phyloP scores from a whole-genome alignment of 768 basidiomycete genomes.

The Agaricus blazei region DNA sequence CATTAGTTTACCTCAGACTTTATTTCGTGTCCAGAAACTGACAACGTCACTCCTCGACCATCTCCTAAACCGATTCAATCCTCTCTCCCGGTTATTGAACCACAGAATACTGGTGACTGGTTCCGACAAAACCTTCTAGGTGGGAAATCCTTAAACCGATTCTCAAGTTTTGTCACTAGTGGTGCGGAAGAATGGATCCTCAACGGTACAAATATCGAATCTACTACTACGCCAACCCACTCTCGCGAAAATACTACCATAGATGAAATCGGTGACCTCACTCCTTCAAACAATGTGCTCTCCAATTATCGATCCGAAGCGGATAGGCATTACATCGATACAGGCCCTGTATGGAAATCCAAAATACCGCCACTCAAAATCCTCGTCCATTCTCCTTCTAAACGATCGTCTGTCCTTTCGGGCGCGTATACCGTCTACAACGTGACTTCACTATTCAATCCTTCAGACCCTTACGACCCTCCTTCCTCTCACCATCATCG shows the following conservation, averaged over 20 bases:
- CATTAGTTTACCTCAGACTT: constrained; percentile 65
- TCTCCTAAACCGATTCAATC: constrained; percentile 34
- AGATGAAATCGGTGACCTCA: not conserved
- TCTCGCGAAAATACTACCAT: not conserved
- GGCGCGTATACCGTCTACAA: constrained; percentile 73
- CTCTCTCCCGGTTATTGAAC: constrained; percentile 36
- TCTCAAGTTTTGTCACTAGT: constrained; percentile 81
- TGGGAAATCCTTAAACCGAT: constrained; percentile 78
- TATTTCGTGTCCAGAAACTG: constrained; percentile 32
- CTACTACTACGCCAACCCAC: not conserved
- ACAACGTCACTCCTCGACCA: constrained; percentile 38
- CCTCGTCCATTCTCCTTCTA: constrained; percentile 78
- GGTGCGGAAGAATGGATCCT: constrained; percentile 82
- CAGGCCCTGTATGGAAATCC: constrained; percentile 66
- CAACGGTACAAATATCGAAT: constrained; percentile 38
- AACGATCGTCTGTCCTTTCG: constrained; percentile 58
- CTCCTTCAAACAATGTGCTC: too few species aligned
- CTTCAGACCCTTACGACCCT: constrained; percentile 3
- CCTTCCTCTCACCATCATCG: constrained; percentile 1
- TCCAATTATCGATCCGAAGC: constrained; percentile 32
- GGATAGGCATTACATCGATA: constrained; percentile 67
- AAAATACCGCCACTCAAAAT: constrained; percentile 72
- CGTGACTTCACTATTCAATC: constrained; percentile 68
- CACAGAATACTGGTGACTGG: constrained; percentile 73
- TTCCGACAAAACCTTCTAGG: constrained; percentile 69